phyloP scores from a whole-genome alignment of 441 rosid species.

The Mallotus japonicus region DNA sequence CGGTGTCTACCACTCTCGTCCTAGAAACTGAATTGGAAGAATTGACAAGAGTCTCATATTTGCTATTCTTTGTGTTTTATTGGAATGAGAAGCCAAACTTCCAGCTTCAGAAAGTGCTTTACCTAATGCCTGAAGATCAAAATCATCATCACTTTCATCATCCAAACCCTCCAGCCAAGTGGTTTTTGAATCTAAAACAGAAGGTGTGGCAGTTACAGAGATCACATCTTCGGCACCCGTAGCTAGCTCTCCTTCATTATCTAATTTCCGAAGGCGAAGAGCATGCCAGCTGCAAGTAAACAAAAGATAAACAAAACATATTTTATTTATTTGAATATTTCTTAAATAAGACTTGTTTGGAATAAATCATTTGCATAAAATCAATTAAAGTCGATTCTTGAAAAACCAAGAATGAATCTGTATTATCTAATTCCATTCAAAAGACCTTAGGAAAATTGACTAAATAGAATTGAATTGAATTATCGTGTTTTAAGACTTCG shows the following conservation, averaged over 20 bases:
- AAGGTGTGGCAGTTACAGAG: slow-evolving; percentile 20
- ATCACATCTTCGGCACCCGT: slow-evolving; percentile 11
- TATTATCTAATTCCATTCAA: no score
- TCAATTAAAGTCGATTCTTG: no score
- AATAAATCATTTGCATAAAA: no score
- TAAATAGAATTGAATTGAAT: no score
- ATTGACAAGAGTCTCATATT: slow-evolving; percentile 33
- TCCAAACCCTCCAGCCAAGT: slow-evolving; percentile 50
- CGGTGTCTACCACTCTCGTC: slow-evolving; percentile 30
- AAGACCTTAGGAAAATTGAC: no score
- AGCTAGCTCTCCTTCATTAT: slow-evolving; percentile 26
- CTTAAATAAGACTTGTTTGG: no score
- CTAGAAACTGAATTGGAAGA: slow-evolving; percentile 28
- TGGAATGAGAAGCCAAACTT: slow-evolving; percentile 44
- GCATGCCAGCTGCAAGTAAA: slow-evolving; percentile 70
- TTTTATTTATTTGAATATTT: no score
- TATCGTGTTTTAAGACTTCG: no score
- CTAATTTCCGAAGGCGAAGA: slow-evolving; percentile 59
- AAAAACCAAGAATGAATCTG: no score
- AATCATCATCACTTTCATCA: slow-evolving; percentile 49
- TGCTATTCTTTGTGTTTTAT: slow-evolving; percentile 32
- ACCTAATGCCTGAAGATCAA: slow-evolving; percentile 64
- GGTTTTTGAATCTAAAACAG: slow-evolving; percentile 40
- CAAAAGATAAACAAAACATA: background rate
- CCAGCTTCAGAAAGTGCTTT: slow-evolving; percentile 63